Conservation (phyloP, 2,329 filamentous ascomycete species). For the Grosmannia clavigera region DNA sequence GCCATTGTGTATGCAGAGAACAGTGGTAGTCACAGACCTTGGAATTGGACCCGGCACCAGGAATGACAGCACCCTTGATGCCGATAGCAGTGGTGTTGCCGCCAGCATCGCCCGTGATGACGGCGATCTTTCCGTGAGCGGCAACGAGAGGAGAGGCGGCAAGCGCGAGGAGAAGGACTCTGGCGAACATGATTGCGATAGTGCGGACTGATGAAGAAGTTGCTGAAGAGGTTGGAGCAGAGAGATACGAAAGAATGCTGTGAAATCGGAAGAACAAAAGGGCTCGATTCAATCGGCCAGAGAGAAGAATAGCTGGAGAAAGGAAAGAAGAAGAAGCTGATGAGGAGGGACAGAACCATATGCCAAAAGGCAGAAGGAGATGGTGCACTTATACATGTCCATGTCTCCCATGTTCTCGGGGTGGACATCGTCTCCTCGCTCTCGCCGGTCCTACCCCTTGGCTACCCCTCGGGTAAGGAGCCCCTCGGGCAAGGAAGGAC, state of each 20-base stretch:
- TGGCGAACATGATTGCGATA: constrained; percentile 16
- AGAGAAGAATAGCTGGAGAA: neutral
- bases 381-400: neutral
- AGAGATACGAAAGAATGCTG: neutral
- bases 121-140: constrained; percentile 21
- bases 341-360: neutral
- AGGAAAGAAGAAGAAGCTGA: neutral
- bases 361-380: neutral
- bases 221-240: neutral
- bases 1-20: neutral
- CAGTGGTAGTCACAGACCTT: constrained; percentile 8
- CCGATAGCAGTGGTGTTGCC: constrained; percentile 30
- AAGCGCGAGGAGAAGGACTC: constrained; percentile 16
- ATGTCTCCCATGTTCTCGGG: neutral
- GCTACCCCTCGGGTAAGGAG: too few relatives aligned
- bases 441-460: neutral
- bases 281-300: constrained; percentile 8
- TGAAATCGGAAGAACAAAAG: constrained; percentile 9
- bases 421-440: neutral
- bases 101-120: constrained; percentile 22
- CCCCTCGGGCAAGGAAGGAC: too few relatives aligned
- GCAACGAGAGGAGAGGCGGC: constrained; percentile 17
- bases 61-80: constrained; percentile 27
- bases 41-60: constrained; percentile 26
- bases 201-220: neutral